Evolutionary conservation across 2,329 filamentous ascomycete species (phyloP), one percentile per base, ranked within the genome.

Genomic region (Alternaria longipes): DNA sequence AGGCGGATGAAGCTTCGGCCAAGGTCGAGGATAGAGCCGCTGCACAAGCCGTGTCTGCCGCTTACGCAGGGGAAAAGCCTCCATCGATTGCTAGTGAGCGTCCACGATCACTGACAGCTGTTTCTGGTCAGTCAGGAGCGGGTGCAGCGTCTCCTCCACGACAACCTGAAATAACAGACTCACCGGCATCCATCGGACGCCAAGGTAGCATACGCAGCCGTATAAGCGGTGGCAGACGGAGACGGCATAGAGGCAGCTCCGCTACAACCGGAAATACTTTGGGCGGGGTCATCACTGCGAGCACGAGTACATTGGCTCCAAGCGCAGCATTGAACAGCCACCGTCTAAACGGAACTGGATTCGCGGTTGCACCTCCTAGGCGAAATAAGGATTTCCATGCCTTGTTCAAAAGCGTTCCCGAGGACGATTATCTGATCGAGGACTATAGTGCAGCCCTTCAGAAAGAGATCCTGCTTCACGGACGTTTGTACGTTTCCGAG

Each of bases 391-490:
- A 98, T 74, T 99, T 98, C 72, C 95, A 99, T 78, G 87, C 87
- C 60, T 82, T 97, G 3, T 99, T 99, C 84, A 91, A 95, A 79
- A 98, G 94, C 76, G 95, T 99, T 0, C 95, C 96, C 1, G 94
- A 98, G 68, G 95, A 99, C 73, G 95, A 99, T 78, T 97, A 97
- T 75, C 85, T 99, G 26, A 98, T 99, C 67, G 95, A 99, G 76
- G 95, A 99, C 78, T 99, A 98, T 79, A 97, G 95, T 78, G 97
- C 95, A 77, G 95, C 95, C 4, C 80, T 99, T 60, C 95, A 99
- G 79, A 89, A 94, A 67, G 96, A 99, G 75, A 99, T 99, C 62
- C 86, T 99, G 36, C 89, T 97, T 7, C 95, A 97, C 69, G 95
- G 95, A 6, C 88, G 95, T 41, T 85, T 99, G 14, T 99, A 99